Evolutionary conservation across 2,329 filamentous ascomycete genomes (phyloP), one percentile per base, ranked within the genome.

Genomic region (Colletotrichum filicis): DNA sequence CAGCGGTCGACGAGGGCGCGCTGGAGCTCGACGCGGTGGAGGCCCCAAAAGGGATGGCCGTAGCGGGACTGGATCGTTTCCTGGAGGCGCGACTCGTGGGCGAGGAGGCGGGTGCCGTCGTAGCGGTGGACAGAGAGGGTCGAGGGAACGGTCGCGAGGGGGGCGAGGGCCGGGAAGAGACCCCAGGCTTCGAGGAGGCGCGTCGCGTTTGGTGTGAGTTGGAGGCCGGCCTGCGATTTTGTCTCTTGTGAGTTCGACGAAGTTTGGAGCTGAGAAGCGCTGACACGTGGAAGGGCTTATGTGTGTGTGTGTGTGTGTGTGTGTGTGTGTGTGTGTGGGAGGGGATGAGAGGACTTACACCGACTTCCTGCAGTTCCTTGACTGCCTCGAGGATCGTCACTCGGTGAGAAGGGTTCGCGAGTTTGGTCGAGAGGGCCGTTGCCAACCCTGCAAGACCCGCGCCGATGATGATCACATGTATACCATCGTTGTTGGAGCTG

Each of bases 1-100:
- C 85, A 85, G 46, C 83, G 81, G 8, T 80, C 77, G 0, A 86
- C 79, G 12, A 88, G 78, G 24, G 84, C 83, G 32, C 77, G 78
- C 74, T 87, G 84, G 46, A 87, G 84, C 75, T 87, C 85, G 52
- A 86, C 86, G 26, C 87, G 83, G 77, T 88, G 86, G n/a, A 87
- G 79, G 65, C 87, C 84, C 75, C 85, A 83, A 73, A 87, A 86
- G 0, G 85, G 86, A 46, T 74, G 74, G 0, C 71, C 71, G 56
- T 30, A 74, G 24, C 71, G 62, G 32, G 61, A 61, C 19, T 73
- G 61, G n/a, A 74, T 67, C 12, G 42, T 70, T 11, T 65, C 62
- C 14, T 69, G 73, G 24, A 75, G 70, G 6, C 49, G 42, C 4
- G 64, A 16, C 32, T 75, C 73, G 24, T 75, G 73, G 46, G 74